phyloP scores from a whole-genome alignment of 2,329 filamentous ascomycete genomes.

The Acarospora socialis region DNA sequence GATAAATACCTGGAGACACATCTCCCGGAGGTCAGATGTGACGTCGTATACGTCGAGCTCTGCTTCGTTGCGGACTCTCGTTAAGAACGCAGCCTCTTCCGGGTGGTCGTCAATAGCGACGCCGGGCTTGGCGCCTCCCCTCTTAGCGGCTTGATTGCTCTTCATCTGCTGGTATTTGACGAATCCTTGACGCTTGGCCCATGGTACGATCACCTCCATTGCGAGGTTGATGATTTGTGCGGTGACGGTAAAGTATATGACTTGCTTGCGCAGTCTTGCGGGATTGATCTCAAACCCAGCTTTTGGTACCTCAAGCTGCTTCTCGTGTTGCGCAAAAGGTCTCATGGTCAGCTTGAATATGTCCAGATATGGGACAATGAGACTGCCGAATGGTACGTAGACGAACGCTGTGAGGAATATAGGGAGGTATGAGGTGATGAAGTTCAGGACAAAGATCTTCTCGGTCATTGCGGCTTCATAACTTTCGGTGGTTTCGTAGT shows the following conservation, averaged over 20 bases:
- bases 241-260: conserved; percentile 92
- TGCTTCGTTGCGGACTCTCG: conserved; percentile 68
- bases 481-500: conserved; percentile 77
- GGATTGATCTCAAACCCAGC: conserved; percentile 70
- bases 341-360: conserved; percentile 63
- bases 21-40: conserved; percentile 78
- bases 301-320: conserved; percentile 43
- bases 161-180: conserved; percentile 67
- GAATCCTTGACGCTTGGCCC: conserved; percentile 63
- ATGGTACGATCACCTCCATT: conserved; percentile 74
- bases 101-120: conserved; percentile 47
- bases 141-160: conserved; percentile 41
- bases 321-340: conserved; percentile 60
- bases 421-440: conserved; percentile 87
- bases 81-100: conserved; percentile 68
- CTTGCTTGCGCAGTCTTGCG: conserved; percentile 68
- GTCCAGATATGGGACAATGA: conserved; percentile 74
- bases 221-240: conserved; percentile 80
- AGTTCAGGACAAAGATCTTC: conserved; percentile 92
- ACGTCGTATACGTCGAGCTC: conserved; percentile 79
- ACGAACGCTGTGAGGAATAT: conserved; percentile 89
- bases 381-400: conserved; percentile 78
- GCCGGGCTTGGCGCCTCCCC: conserved; percentile 36
- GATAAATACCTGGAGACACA: conserved; percentile 89
- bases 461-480: conserved; percentile 74